Base-by-base conservation (phyloP, 1,284 basidiomycete species). In the Fistulinella staudtii region DNA sequence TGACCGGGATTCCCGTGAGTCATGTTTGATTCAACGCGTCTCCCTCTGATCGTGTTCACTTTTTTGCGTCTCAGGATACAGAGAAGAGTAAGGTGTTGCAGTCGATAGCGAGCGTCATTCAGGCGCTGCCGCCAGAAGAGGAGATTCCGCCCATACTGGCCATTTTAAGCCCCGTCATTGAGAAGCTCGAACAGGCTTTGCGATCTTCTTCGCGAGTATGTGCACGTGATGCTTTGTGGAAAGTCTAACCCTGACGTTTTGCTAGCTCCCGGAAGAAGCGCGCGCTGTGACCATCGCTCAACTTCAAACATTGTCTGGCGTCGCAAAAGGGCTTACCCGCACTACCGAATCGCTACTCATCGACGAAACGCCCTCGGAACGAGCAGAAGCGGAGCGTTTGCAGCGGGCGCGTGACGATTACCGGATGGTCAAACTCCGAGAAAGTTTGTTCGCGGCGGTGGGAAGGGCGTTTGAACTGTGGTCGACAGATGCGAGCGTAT, bases 71-170 rank as follows among this genome's bases (percentile, higher is more conserved):
- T 25, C 30, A 90, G 84, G 86, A 91, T 50, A 84, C 85, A 20
- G 91, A 94, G 66, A 89, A 88, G 65, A 79, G 82, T 51, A 94
- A 93, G 65, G 88, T 94, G 1, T 70, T 94, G 39, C 88, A 94
- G 61, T 89, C 85, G 0, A 93, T 95, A 46, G 82, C 89, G 2
- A 93, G 89, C 49, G 89, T 95, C 2, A 88, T 94, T 35, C 89
- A 94, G 56, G 92, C 91, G 0, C 63, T 95, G 39, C 81, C 85
- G 0, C 82, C 89, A 0, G 67, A 70, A 17, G 83, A 91, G 40
- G 87, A 80, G 42, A 82, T 93, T 21, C 75, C 80, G 1, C 85
- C 89, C 0, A 74, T 93, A n/a, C 80, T 89, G 64, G 82, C 81
- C 3, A 86, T 93, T 45, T 75, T 90, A 6, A 75, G 70, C 38